Evolutionary conservation across 2,329 filamentous ascomycete genomes (phyloP).

Genomic region (Celoporthe dispersa): DNA sequence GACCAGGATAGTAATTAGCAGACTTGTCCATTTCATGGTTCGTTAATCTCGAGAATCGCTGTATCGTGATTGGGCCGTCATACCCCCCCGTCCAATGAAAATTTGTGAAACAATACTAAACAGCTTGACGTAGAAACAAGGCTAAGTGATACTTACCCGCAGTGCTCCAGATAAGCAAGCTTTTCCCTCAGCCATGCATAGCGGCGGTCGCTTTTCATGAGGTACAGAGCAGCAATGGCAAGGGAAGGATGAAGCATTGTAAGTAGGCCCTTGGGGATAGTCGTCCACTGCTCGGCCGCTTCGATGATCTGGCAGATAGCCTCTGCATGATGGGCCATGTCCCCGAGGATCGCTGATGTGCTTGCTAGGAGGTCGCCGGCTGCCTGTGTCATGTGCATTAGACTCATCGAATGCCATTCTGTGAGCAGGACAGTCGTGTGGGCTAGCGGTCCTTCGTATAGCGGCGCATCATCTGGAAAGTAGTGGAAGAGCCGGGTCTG

Average conservation of each 20-base stretch:
- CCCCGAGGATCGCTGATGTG: conserved; percentile 57
- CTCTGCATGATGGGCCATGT: conserved; percentile 65
- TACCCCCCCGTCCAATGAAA: not conserved
- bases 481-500: conserved; percentile 66
- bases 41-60: not conserved
- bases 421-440: conserved; percentile 74
- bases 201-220: conserved; percentile 75
- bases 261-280: conserved; percentile 70
- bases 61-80: not conserved
- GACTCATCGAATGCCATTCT: conserved; percentile 77
- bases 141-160: conserved; percentile 66
- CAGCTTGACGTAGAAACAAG: not conserved
- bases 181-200: conserved; percentile 80
- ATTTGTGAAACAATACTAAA: not conserved
- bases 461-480: conserved; percentile 53
- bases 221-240: conserved; percentile 75
- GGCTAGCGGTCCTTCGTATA: conserved; percentile 74
- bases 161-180: conserved; percentile 76
- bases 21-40: not conserved
- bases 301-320: conserved; percentile 80
- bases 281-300: conserved; percentile 73
- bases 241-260: conserved; percentile 77
- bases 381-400: conserved; percentile 81
- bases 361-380: conserved; percentile 58
- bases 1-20: conserved; percentile 14